Conservation (phyloP, 495 filamentous ascomycete genomes). For the Talaromyces liani region DNA sequence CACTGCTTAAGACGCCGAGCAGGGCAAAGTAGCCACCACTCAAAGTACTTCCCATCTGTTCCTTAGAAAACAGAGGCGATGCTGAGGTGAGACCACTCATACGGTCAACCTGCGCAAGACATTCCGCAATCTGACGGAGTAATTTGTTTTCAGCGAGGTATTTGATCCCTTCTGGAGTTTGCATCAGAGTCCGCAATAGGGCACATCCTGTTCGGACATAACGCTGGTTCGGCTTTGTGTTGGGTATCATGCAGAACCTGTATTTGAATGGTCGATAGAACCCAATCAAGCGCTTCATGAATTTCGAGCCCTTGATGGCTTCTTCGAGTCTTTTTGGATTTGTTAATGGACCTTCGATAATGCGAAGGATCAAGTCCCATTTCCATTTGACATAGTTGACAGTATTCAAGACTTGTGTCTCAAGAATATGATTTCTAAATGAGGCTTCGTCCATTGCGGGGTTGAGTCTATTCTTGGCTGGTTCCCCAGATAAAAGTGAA, state of each 20-base stretch:
- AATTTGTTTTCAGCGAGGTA: constrained; percentile 91
- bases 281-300: constrained; percentile 85
- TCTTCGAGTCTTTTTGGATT: constrained; percentile 90
- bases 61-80: constrained; percentile 78
- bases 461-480: constrained; percentile 62
- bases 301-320: constrained; percentile 89
- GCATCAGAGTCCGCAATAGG: constrained; percentile 75
- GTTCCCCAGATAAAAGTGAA: constrained; percentile 43
- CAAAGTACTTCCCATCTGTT: constrained; percentile 74
- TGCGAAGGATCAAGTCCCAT: constrained; percentile 82
- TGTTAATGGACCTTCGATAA: constrained; percentile 90
- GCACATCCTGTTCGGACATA: constrained; percentile 87
- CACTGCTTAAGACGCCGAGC: constrained; percentile 75
- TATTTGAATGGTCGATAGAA: constrained; percentile 98
- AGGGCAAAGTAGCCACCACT: constrained; percentile 91
- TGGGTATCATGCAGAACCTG: constrained; percentile 78
- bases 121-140: constrained; percentile 87
- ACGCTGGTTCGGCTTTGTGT: constrained; percentile 85
- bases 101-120: constrained; percentile 86
- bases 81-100: constrained; percentile 84
- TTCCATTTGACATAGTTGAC: constrained; percentile 92
- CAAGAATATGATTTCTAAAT: constrained; percentile 78
- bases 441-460: constrained; percentile 78
- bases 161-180: constrained; percentile 71
- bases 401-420: constrained; percentile 77